Percentiles rank a stretch among this genome's conserved stretches.
Evolutionary conservation across 208 protist genomes (phyloP).

Genomic region (Crithidia acanthocephali): DNA sequence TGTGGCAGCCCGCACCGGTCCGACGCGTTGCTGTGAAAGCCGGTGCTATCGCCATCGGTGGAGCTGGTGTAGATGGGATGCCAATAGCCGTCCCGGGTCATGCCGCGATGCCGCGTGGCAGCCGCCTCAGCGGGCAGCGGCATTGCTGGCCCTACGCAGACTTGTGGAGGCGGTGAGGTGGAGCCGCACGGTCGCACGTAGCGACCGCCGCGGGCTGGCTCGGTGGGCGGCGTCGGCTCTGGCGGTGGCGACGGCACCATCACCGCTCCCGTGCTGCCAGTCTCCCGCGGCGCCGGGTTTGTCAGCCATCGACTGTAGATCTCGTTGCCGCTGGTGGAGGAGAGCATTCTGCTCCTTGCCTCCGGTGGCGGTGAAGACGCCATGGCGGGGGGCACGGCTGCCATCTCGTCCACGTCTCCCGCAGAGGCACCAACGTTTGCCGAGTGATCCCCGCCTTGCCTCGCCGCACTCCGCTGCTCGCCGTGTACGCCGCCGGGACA

Average conservation of each 20-base stretch:
- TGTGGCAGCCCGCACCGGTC: constrained; percentile 5
- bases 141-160: background rate
- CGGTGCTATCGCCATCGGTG: constrained; percentile 3
- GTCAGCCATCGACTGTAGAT: background rate
- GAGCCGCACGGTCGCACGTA: constrained; percentile 1
- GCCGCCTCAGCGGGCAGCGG: background rate
- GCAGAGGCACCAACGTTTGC: background rate
- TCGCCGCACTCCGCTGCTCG: background rate
- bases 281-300: background rate
- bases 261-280: background rate
- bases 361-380: too few species aligned
- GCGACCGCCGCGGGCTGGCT: background rate
- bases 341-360: background rate
- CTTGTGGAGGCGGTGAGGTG: background rate
- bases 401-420: background rate
- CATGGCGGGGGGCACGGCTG: background rate
- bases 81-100: constrained; percentile 4
- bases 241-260: background rate
- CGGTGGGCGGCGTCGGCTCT: background rate
- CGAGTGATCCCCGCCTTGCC: background rate
- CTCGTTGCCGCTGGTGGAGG: background rate
- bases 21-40: constrained; percentile 1
- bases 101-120: background rate
- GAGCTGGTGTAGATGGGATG: constrained; percentile 5
- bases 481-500: background rate